phyloP scores from a whole-genome alignment of 2,329 filamentous ascomycete genomes.

The Aciculosporium take region DNA sequence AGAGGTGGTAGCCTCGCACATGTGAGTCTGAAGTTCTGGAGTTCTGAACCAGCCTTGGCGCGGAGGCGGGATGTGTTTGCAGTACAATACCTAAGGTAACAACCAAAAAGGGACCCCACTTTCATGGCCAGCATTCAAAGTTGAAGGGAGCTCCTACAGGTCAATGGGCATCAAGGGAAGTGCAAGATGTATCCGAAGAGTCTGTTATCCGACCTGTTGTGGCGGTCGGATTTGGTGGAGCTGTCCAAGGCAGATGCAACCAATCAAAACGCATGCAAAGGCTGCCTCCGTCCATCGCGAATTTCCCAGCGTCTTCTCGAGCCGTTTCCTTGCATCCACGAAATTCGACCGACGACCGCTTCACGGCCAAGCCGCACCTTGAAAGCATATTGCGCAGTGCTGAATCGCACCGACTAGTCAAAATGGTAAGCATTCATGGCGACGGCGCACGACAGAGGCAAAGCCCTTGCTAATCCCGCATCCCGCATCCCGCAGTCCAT shows the following conservation, averaged over 20 bases:
- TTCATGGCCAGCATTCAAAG: neutral
- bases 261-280: slow-evolving; percentile 20
- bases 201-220: no score
- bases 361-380: slow-evolving; percentile 14
- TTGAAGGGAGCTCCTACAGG: no score
- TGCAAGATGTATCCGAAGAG: no score
- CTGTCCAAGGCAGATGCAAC: slow-evolving; percentile 4
- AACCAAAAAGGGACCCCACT: neutral
- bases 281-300: slow-evolving; percentile 18
- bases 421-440: slow-evolving; percentile 20
- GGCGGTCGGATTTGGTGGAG: neutral
- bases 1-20: neutral
- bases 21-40: neutral
- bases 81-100: no score
- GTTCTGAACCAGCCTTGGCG: neutral
- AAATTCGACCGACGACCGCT: slow-evolving; percentile 14
- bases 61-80: neutral
- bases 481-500: slow-evolving; percentile 23
- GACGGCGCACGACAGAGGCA: neutral
- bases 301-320: slow-evolving; percentile 10
- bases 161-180: no score
- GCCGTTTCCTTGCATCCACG: slow-evolving; percentile 12
- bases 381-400: slow-evolving; percentile 13
- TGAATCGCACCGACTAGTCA: slow-evolving; percentile 19
- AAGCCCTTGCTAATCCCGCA: slow-evolving; percentile 22